These are phyloP conservation scores for Rhododendron kiyosumense DNA, from an alignment of 148 eudicot species.

Conservation along the genomic window DNA sequence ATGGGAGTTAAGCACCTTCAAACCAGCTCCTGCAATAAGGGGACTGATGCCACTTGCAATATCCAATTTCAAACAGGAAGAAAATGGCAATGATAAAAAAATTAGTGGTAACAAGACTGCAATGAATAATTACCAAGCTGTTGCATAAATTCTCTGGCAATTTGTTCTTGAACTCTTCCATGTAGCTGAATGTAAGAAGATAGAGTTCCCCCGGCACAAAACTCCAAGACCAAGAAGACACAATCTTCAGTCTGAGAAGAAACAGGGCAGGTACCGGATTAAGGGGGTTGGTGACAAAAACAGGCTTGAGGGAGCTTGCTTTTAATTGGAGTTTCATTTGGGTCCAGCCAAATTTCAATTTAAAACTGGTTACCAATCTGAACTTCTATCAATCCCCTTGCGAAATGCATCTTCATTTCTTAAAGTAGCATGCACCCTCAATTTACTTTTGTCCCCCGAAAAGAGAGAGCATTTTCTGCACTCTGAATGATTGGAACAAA, in stretches of 20 bases:
- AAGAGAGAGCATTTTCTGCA: neutral
- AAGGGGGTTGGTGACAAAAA: neutral
- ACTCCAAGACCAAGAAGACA: constrained; percentile 38
- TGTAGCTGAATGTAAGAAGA: constrained; percentile 34
- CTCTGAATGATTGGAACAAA: neutral
- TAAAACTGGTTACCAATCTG: neutral
- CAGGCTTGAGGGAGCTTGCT: neutral
- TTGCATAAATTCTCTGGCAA: constrained; percentile 36
- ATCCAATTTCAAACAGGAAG: neutral
- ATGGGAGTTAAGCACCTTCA: constrained; percentile 28
- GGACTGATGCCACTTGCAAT: neutral
- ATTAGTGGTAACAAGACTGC: neutral
- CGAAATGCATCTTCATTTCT: neutral
- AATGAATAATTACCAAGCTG: constrained; percentile 31
- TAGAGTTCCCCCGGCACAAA: constrained; percentile 46
- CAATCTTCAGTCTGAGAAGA: constrained; percentile 34
- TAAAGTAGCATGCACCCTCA: neutral
- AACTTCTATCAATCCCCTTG: neutral
- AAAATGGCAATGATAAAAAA: neutral
- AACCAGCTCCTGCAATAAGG: constrained; percentile 39
- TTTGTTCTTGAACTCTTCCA: constrained; percentile 37
- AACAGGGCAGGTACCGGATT: neutral
- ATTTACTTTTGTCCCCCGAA: neutral
- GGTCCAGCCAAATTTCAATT: neutral
- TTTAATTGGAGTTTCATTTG: neutral